Evolutionary conservation across 352 stramenopile genomes (phyloP), one percentile per base, ranked within the genome.

Genomic region (Globisporangium cederbergense): DNA sequence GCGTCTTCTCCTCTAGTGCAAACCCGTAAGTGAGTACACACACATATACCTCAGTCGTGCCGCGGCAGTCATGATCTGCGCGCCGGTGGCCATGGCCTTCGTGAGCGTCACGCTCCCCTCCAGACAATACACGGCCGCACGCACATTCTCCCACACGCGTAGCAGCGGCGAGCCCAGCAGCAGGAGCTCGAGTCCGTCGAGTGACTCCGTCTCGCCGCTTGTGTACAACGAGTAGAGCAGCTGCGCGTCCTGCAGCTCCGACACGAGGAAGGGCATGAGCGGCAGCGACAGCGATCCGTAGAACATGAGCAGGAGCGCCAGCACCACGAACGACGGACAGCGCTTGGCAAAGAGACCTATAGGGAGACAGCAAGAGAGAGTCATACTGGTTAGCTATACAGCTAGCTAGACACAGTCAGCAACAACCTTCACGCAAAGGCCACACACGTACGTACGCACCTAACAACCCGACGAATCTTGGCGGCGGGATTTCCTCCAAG

Each of bases 111-210:
- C 73, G 30, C 78, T 83, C 9, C 75, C 78, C 67, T 93, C 83
- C 14, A 95, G 64, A 49, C 80, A 90, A 57, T 91, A 89, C 42
- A 91, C 74, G 11, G 72, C 78, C 0, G 76, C 75, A 60, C 91
- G 89, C 8, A 88, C 46, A 61, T 95, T 95, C 57, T 78, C 65
- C 86, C 84, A 93, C 45, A 95, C 81, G 25, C 70, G 75, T 32
- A 86, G 51, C 13, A 93, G 67, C 25, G 83, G 81, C 3, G 86
- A 93, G n/a, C 71, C 83, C 13, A 88, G 66, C 61, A 93, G 60
- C 60, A 91, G 71, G 30, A 95, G 76, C 56, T 91, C 84, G 22
- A 90, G 61, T 45, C 83, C 78, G 54, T 95, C 81, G 34, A 81
- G 76, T 28, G 69, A 25, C 13, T 89, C 67, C 1, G 89, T 36